Percentiles rank a stretch among this genome's conserved stretches.
Evolutionary conservation across 1,284 basidiomycete genomes (phyloP).

Genomic region (Irpex sp.): DNA sequence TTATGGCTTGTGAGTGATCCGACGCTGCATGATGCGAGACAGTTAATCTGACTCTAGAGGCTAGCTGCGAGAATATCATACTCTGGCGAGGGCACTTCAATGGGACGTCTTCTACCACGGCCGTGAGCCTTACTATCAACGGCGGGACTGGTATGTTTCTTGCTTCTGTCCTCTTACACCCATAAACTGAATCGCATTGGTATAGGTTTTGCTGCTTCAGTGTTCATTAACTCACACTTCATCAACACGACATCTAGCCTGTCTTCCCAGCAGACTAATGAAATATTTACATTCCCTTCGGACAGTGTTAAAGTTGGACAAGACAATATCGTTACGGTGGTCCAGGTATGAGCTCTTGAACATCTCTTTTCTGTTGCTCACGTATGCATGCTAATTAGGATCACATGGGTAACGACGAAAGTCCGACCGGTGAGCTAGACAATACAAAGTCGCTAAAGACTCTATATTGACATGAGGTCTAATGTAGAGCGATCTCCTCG

Average conservation of each 20-base stretch:
- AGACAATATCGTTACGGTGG: slow-evolving; percentile 74
- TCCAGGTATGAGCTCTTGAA: slow-evolving; percentile 45
- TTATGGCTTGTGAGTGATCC: slow-evolving; percentile 68
- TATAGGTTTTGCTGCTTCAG: slow-evolving; percentile 70
- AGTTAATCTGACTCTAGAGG: neutral
- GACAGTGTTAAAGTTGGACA: slow-evolving; percentile 43
- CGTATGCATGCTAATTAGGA: slow-evolving; percentile 41
- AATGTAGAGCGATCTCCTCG: slow-evolving; percentile 60
- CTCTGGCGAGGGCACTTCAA: slow-evolving; percentile 81
- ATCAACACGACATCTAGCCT: slow-evolving; percentile 63
- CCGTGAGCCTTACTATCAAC: slow-evolving; percentile 70
- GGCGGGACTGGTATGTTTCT: slow-evolving; percentile 63
- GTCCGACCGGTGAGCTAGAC: slow-evolving; percentile 38
- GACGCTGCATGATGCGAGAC: neutral
- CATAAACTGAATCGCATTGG: neutral
- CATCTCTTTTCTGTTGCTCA: neutral
- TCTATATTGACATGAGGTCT: neutral
- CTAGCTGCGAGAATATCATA: slow-evolving; percentile 73
- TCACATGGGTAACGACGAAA: slow-evolving; percentile 74
- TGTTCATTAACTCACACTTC: slow-evolving; percentile 78
- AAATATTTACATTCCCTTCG: slow-evolving; percentile 57
- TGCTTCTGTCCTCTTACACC: neutral
- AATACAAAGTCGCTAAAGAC: neutral
- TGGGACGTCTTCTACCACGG: slow-evolving; percentile 53
- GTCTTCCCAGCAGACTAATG: slow-evolving; percentile 60